Evolutionary conservation across 1,284 basidiomycete species (phyloP), one percentile per base, ranked within the genome.

Genomic region (Polyporus tsugae): DNA sequence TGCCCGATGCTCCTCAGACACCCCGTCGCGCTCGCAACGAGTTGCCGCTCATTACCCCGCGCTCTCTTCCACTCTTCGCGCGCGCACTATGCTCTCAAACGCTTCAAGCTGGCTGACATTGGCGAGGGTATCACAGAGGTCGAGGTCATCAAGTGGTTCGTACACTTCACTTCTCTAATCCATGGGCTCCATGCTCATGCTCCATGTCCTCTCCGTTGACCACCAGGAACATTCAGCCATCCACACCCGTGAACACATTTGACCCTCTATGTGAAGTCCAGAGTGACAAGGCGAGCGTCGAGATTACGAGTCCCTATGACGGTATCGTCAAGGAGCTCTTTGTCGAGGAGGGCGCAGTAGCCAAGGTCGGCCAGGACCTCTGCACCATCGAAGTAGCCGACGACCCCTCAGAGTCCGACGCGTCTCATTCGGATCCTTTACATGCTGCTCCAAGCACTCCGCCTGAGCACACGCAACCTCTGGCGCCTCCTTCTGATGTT

Each of bases 91-190:
- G 82, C 86, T 7, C 74, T 89, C 11, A 88, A 91, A 69, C 86
- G 84, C 13, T 98, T 97, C 86, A 94, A 93, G 72, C 89, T 98
- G n/a, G 95, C 95, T 15, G 96, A 98, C 79, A 97, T 98, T 74
- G 96, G 96, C 10, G 96, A 98, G 81, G 96, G 92, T 11, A 94
- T 93, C 72, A 95, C 93, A 41, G 95, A 97, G 79, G 95, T 94
- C 75, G 95, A 96, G 81, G 87, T 97, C 72, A 89, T 97, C 68
- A 92, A 91, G 79, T 97, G 95, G 95, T 92, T 75, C 72, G 90
- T 72, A 11, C 17, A 11, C 39, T 11, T 13, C 7, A 13, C 46
- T 9, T 9, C 10, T 11, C 10, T 41, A 11, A 17, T 70, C 41
- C 42, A 9, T 6, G 61, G 33, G 15, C 17, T 41, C 25, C 60